These are phyloP conservation scores for Suillus sp. DNA, from an alignment of 768 basidiomycete genomes.

Conservation along the genomic window DNA sequence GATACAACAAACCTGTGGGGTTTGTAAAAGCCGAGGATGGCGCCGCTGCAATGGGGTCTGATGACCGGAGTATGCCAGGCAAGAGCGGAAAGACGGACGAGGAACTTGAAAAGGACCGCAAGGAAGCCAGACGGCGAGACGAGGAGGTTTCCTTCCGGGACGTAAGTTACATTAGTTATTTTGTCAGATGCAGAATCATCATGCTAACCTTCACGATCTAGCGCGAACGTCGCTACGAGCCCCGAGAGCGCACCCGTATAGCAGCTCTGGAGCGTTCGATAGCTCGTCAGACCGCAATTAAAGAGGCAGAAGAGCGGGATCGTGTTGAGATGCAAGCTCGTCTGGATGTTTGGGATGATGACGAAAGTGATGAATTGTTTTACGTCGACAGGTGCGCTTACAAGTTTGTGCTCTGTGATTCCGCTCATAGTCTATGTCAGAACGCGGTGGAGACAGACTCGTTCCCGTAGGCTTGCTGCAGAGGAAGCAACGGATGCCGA, in stretches of 20 bases:
- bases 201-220: conserved; percentile 33
- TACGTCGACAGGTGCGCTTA: conserved; percentile 81
- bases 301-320: conserved; percentile 80
- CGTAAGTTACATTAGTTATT: conserved; percentile 48
- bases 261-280: conserved; percentile 75
- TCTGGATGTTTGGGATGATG: conserved; percentile 90
- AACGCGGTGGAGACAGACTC: conserved; percentile 81
- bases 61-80: conserved; percentile 34
- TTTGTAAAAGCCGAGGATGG: conserved; percentile 76
- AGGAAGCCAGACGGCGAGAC: conserved; percentile 71
- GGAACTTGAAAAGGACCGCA: conserved; percentile 82
- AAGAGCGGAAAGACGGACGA: conserved; percentile 75
- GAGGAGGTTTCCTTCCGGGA: conserved; percentile 86
- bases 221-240: conserved; percentile 94
- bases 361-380: conserved; percentile 90
- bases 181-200: neutral
- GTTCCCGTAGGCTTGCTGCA: conserved; percentile 66
- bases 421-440: conserved; percentile 37
- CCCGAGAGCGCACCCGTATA: conserved; percentile 82
- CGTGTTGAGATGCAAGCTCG: conserved; percentile 76
- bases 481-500: conserved; percentile 87
- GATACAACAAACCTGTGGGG: conserved; percentile 76
- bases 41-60: conserved; percentile 38
- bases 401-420: neutral
- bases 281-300: conserved; percentile 66